phyloP scores from a whole-genome alignment of 768 basidiomycete genomes.

The Podaxis sp. region DNA sequence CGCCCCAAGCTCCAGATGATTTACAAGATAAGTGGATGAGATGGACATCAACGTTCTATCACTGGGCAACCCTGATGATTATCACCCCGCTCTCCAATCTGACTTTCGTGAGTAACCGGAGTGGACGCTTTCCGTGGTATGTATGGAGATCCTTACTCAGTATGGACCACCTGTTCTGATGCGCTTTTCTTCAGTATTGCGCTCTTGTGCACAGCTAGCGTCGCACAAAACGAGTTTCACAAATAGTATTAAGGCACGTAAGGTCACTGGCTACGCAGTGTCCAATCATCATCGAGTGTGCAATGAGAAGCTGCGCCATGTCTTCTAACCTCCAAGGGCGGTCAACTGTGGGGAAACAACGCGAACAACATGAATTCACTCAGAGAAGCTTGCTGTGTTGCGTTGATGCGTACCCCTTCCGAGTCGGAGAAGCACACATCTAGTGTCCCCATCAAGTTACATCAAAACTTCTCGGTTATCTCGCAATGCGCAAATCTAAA shows the following conservation, averaged over 20 bases:
- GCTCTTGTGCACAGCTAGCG: not conserved
- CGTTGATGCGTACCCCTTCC: constrained; percentile 8
- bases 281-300: not conserved
- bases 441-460: not conserved
- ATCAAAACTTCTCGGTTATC: constrained; percentile 9
- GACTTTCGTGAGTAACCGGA: not conserved
- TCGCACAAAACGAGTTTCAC: not conserved
- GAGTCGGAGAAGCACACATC: constrained; percentile 7
- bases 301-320: not conserved
- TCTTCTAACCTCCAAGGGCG: not conserved
- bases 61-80: not conserved
- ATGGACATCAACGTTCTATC: not conserved
- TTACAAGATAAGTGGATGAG: not conserved
- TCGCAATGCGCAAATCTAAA: not conserved
- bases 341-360: not conserved
- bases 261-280: not conserved
- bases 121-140: not conserved
- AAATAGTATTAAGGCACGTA: constrained; percentile 5
- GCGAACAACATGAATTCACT: not conserved
- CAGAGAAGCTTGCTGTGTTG: not conserved
- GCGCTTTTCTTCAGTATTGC: not conserved
- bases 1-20: not conserved
- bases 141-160: not conserved
- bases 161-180: not conserved
- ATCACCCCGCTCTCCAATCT: not conserved